A percentile compares a stretch with the other conserved stretches of the same genome.
Evolutionary conservation across 2,329 filamentous ascomycete genomes (phyloP).

Genomic region (Metarhizium robertsii): DNA sequence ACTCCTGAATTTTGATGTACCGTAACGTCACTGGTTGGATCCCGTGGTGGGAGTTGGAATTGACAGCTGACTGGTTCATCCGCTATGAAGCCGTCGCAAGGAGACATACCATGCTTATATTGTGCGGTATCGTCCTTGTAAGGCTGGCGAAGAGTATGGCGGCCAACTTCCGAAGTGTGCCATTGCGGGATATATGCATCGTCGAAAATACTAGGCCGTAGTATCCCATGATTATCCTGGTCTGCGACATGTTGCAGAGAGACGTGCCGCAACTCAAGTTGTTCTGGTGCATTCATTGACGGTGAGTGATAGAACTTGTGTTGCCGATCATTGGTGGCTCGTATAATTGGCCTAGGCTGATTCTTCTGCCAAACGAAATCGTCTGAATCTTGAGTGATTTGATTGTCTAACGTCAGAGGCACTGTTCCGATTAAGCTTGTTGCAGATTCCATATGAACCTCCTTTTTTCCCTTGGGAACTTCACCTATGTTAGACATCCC

Average conservation of each 20-base stretch:
- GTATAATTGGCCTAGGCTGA: not conserved
- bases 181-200: not conserved
- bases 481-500: not conserved
- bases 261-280: not conserved
- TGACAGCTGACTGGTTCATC: not conserved
- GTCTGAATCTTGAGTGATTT: not conserved
- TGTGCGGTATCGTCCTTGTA: not conserved
- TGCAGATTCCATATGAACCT: not conserved
- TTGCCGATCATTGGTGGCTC: not conserved
- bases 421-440: not conserved
- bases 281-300: not conserved
- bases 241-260: too few relatives aligned
- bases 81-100: not conserved
- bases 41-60: not conserved
- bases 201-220: not conserved
- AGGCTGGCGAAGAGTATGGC: not conserved
- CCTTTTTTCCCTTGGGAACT: not conserved
- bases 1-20: not conserved
- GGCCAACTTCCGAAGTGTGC: not conserved
- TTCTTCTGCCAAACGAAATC: not conserved
- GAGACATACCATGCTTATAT: not conserved
- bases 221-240: too few relatives aligned
- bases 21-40: not conserved
- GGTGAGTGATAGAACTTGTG: not conserved
- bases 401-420: not conserved